A percentile compares a stretch with the other conserved stretches of the same genome.
phyloP scores from a whole-genome alignment of 306 rosid species.

The Quercus ilex region DNA sequence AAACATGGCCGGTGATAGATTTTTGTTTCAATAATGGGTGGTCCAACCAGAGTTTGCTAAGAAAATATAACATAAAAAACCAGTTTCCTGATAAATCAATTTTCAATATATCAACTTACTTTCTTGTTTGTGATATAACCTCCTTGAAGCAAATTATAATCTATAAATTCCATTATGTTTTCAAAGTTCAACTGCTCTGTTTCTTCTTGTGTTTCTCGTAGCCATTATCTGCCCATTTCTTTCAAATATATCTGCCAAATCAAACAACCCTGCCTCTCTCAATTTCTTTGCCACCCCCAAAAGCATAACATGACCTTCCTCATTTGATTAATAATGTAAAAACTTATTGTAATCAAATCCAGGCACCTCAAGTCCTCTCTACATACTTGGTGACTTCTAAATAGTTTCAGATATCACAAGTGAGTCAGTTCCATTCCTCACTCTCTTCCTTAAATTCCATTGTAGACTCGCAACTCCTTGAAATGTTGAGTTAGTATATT shows the following conservation, averaged over 20 bases:
- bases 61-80: too few relatives aligned
- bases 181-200: slow-evolving; percentile 14
- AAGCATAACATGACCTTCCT: slow-evolving; percentile 73
- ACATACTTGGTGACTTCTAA: slow-evolving; percentile 78
- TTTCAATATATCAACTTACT: too few relatives aligned
- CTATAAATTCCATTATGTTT: not conserved
- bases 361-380: slow-evolving; percentile 77
- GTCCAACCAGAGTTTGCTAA: too few relatives aligned
- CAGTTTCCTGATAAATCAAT: too few relatives aligned
- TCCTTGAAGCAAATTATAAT: not conserved
- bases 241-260: slow-evolving; percentile 80
- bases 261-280: slow-evolving; percentile 77
- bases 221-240: slow-evolving; percentile 85
- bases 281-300: slow-evolving; percentile 69
- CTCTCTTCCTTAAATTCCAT: slow-evolving; percentile 47
- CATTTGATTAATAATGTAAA: slow-evolving; percentile 68
- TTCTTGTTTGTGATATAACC: too few relatives aligned
- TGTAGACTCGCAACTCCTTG: slow-evolving; percentile 43
- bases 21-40: too few relatives aligned
- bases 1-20: too few relatives aligned
- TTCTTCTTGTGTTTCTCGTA: slow-evolving; percentile 65
- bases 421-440: slow-evolving; percentile 67
- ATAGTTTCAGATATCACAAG: slow-evolving; percentile 74
- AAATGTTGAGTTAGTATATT: not conserved
- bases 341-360: slow-evolving; percentile 79